phyloP scores from a whole-genome alignment of 306 rosid genomes.

The Glycine tomentella region DNA sequence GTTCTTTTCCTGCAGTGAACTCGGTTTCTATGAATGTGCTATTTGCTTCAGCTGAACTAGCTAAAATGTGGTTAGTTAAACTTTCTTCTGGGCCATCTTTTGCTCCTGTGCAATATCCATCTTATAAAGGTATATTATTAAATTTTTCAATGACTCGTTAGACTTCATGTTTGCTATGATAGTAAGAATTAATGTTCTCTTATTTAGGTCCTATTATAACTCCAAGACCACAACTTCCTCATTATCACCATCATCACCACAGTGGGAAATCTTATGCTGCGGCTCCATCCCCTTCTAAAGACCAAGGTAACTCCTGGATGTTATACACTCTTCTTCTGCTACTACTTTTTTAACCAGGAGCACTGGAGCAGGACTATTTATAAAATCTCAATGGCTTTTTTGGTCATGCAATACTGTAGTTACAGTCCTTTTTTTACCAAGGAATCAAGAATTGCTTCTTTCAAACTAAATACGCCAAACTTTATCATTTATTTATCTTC shows the following conservation, averaged over 20 bases:
- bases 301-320: too few relatives aligned
- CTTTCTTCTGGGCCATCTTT: constrained; percentile 49
- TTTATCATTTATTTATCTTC: constrained; percentile 18
- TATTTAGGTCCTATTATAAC: too few relatives aligned
- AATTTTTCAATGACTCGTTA: constrained; percentile 12
- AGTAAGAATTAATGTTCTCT: too few relatives aligned
- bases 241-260: too few relatives aligned
- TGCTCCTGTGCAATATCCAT: constrained; percentile 70
- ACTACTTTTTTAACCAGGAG: background rate
- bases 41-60: constrained; percentile 45
- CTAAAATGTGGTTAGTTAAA: background rate
- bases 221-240: too few relatives aligned
- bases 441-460: constrained; percentile 6
- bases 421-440: background rate
- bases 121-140: constrained; percentile 55
- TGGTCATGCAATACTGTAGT: constrained; percentile 9
- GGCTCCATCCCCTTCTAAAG: too few relatives aligned
- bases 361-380: background rate
- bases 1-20: constrained; percentile 61
- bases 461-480: constrained; percentile 21
- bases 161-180: too few relatives aligned
- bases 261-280: too few relatives aligned
- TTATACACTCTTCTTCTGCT: too few relatives aligned
- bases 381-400: constrained; percentile 3
- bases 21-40: constrained; percentile 55